Percentiles rank a stretch among this genome's conserved stretches.
phyloP scores from a whole-genome alignment of 495 filamentous ascomycete genomes.

The Xylaria venustula region DNA sequence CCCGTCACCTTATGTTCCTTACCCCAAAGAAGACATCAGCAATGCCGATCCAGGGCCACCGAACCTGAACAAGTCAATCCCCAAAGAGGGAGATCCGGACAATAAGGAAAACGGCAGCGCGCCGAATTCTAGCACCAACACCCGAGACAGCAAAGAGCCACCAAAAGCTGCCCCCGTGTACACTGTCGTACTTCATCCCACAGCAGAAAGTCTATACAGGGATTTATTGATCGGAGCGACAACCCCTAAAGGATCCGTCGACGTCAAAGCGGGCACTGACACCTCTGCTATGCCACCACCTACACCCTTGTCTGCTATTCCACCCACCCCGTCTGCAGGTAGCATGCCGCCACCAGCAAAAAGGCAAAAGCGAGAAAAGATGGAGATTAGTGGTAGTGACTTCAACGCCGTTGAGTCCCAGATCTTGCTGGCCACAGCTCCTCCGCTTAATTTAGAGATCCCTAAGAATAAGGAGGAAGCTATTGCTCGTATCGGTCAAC shows the following conservation, averaged over 20 bases:
- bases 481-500: slow-evolving; percentile 63
- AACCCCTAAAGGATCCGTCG: slow-evolving; percentile 55
- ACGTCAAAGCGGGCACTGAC: slow-evolving; percentile 47
- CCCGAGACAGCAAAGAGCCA: slow-evolving; percentile 47
- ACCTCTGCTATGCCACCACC: slow-evolving; percentile 60
- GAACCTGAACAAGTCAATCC: slow-evolving; percentile 34
- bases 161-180: slow-evolving; percentile 60
- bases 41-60: slow-evolving; percentile 26
- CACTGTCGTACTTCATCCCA: slow-evolving; percentile 84
- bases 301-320: slow-evolving; percentile 61
- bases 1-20: slow-evolving; percentile 82
- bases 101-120: slow-evolving; percentile 54
- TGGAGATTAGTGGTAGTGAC: slow-evolving; percentile 69
- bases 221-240: slow-evolving; percentile 75
- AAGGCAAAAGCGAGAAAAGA: slow-evolving; percentile 65
- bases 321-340: slow-evolving; percentile 55
- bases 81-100: slow-evolving; percentile 20
- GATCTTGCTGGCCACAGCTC: slow-evolving; percentile 65
- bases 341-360: slow-evolving; percentile 62
- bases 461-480: slow-evolving; percentile 65
- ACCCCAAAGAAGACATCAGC: slow-evolving; percentile 58
- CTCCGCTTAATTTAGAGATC: slow-evolving; percentile 73
- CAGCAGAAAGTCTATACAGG: slow-evolving; percentile 65
- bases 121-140: slow-evolving; percentile 41
- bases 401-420: slow-evolving; percentile 72